phyloP scores from a whole-genome alignment of 305 asterid species.

The Rubia balearica region DNA sequence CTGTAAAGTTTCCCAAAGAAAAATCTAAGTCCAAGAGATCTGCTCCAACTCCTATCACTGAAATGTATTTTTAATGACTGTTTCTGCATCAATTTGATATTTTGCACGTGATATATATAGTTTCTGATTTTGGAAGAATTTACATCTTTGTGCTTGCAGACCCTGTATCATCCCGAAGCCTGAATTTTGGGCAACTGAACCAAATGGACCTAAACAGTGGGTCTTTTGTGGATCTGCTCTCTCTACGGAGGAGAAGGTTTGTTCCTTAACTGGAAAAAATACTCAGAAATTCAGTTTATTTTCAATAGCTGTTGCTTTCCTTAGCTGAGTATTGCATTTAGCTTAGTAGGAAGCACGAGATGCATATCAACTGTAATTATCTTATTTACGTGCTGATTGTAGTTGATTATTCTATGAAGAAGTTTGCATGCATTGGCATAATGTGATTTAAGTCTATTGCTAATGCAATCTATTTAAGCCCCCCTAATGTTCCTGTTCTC shows the following conservation, averaged over 20 bases:
- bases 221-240: conserved; percentile 83
- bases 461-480: not conserved
- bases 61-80: conserved; percentile 31
- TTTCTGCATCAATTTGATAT: not conserved
- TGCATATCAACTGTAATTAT: not conserved
- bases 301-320: not conserved
- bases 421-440: not conserved
- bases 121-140: conserved; percentile 8
- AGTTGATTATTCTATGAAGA: not conserved
- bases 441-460: not conserved
- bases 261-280: conserved; percentile 5
- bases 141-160: conserved; percentile 34
- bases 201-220: conserved; percentile 47
- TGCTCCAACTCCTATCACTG: conserved; percentile 24
- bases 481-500: conserved; percentile 20
- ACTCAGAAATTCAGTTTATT: not conserved
- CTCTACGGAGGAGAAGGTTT: conserved; percentile 73
- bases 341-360: not conserved
- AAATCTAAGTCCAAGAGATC: conserved; percentile 38
- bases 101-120: not conserved
- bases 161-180: conserved; percentile 22
- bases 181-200: conserved; percentile 39
- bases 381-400: not conserved
- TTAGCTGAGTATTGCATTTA: not conserved
- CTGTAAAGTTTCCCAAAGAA: conserved; percentile 62